phyloP scores from a whole-genome alignment of 768 basidiomycete species.

The Epithele typhae region DNA sequence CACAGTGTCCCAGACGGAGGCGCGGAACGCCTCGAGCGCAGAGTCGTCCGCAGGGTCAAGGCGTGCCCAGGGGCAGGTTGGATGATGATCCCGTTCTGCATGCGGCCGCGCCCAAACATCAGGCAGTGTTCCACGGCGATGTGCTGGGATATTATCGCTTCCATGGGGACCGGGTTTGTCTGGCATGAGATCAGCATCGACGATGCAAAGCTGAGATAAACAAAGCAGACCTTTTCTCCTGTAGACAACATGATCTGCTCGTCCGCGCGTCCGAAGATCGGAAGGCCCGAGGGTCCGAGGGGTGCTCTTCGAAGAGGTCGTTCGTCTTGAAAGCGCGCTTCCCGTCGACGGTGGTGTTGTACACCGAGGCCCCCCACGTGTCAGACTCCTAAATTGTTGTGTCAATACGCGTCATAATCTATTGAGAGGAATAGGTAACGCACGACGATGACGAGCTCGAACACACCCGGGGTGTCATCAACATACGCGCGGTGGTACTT shows the following conservation, averaged over 20 bases:
- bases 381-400: no score
- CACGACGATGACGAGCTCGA: no score
- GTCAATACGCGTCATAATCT: no score
- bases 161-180: conserved; percentile 39
- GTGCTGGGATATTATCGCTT: conserved; percentile 32
- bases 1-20: conserved; percentile 35
- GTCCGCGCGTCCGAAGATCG: conserved; percentile 37
- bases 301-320: conserved; percentile 39
- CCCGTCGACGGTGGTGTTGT: conserved; percentile 21
- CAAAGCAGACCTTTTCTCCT: conserved; percentile 34
- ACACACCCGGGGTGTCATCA: no score
- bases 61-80: conserved; percentile 27
- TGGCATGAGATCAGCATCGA: conserved; percentile 9
- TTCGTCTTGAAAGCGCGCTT: conserved; percentile 32
- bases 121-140: conserved; percentile 29
- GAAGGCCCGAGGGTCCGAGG: conserved; percentile 32
- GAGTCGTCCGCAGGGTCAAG: conserved; percentile 30
- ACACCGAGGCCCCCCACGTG: neutral
- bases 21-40: conserved; percentile 29
- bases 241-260: conserved; percentile 43
- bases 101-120: conserved; percentile 39
- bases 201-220: conserved; percentile 4
- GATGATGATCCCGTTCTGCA: conserved; percentile 38
- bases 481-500: no score
- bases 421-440: no score